Percentiles rank a stretch among this genome's conserved stretches.
Evolutionary conservation across 805 yeast species (phyloP).

Genomic region (Ogataea angusta): DNA sequence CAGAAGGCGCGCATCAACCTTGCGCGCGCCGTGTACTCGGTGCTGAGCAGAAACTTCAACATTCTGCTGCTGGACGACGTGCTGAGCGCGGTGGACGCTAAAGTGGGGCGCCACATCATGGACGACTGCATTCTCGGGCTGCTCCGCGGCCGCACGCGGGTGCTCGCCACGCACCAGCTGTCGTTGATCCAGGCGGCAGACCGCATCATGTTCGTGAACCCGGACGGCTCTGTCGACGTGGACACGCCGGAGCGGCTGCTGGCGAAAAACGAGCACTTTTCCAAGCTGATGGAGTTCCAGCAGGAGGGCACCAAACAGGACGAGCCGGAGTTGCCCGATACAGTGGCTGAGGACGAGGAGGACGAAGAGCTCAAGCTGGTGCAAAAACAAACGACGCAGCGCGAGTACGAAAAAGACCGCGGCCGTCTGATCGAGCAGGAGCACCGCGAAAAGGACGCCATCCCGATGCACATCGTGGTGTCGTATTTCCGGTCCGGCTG

Average conservation of each 20-base stretch:
- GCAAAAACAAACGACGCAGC: constrained; percentile 14
- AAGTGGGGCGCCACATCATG: constrained; percentile 57
- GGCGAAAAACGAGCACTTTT: constrained; percentile 35
- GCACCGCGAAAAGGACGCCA: constrained; percentile 56
- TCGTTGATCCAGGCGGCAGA: constrained; percentile 69
- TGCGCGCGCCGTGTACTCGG: constrained; percentile 66
- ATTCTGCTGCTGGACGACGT: constrained; percentile 62
- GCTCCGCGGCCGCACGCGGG: constrained; percentile 56
- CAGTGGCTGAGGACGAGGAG: constrained; percentile 17
- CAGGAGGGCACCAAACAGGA: constrained; percentile 31
- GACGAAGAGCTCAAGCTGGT: constrained; percentile 15
- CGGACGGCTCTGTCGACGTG: constrained; percentile 56
- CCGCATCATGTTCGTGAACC: constrained; percentile 62
- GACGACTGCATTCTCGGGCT: constrained; percentile 61
- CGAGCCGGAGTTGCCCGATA: constrained; percentile 28
- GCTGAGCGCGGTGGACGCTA: constrained; percentile 69
- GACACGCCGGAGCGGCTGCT: constrained; percentile 60
- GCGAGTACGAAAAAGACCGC: constrained; percentile 18
- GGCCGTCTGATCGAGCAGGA: constrained; percentile 49
- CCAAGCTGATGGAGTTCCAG: constrained; percentile 39
- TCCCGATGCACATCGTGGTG: constrained; percentile 46
- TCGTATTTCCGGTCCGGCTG: constrained; percentile 54
- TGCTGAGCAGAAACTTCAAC: constrained; percentile 39
- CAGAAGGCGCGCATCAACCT: constrained; percentile 76
- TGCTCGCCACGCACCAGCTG: constrained; percentile 83